Base-by-base conservation (phyloP, 371 early-diverging fungal species). In the Scutellospora calospora region DNA sequence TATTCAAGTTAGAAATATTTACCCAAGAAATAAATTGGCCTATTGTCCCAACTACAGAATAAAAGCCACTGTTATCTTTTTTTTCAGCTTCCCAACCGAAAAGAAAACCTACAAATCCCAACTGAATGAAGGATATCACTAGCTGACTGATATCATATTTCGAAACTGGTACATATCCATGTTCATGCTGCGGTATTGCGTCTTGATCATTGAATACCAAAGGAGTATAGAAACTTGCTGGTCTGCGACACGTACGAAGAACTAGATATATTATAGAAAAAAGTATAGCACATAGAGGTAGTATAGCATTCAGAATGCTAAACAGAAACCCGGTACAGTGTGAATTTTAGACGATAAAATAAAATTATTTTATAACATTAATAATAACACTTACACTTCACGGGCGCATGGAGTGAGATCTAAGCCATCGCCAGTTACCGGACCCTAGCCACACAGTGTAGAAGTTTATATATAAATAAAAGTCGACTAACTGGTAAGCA, bases 1-100 rank as follows among this genome's bases (percentile, higher is more conserved):
- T 20, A 55, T 35, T 73, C 9, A 1, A 12, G 16, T 49, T 27
- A 22, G 59, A 25, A 41, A 25, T 62, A 63, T 22, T 79, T 71
- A 79, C 80, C 80, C 80, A 79, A 22, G 80, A 68, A 38, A 54
- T 3, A 71, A 79, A 79, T 79, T 55, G 59, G 3, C 80, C 80
- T 29, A 71, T 59, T 20, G 80, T 59, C 8, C 80, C 80, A 51
- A 78, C 31, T 22, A 78, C 68, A 51, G n/a, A 65, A 71, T 65
- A 79, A n/a, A 69, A 11, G n/a, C 69, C 69, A 22, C 66, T 51
- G 20, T 54, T 35, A 79, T 68, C 35, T 11, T 76, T 63, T 31
- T 62, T 27, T 49, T 79, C 80, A 4, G 41, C 11, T 14, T 71
- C 18, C 80, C 80, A 79, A n/a, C 80, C 80, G 8, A 79, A 69